Evolutionary conservation across 2,329 filamentous ascomycete species (phyloP).

Genomic region (Fusarium sp.): DNA sequence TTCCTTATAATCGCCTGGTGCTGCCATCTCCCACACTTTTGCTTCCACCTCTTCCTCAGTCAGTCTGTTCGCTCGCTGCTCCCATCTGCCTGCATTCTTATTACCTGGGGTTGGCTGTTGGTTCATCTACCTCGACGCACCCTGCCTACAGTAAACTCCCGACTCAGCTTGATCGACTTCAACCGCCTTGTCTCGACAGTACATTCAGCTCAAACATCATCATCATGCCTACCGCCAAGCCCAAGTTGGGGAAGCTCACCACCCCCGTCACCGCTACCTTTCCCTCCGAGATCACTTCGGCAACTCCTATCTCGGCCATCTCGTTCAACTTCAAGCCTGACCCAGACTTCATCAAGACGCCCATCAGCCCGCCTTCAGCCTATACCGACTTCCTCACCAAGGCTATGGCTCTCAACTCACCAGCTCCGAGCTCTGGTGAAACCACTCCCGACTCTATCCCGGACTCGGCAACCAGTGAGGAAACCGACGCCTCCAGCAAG

Average conservation of each 20-base stretch:
- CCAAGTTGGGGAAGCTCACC: conserved; percentile 71
- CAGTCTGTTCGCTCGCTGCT: conserved; percentile 46
- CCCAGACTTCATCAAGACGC: conserved; percentile 79
- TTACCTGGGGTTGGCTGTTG: conserved; percentile 39
- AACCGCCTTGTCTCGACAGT: conserved; percentile 5
- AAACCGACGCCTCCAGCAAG: conserved; percentile 68
- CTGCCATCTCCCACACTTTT: conserved; percentile 38
- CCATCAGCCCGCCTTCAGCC: conserved; percentile 89
- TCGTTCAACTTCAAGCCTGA: conserved; percentile 55
- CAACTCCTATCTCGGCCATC: conserved; percentile 72
- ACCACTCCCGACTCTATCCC: conserved; percentile 63
- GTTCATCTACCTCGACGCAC: conserved; percentile 31
- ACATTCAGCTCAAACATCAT: conserved; percentile 20
- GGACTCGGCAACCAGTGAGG: conserved; percentile 67
- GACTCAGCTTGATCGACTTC: conserved; percentile 25
- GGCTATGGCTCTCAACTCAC: conserved; percentile 80
- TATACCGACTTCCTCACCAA: conserved; percentile 92
- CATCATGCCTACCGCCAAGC: conserved; percentile 66
- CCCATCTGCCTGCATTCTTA: conserved; percentile 36
- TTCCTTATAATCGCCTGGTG: conserved; percentile 44
- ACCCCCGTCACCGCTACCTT: conserved; percentile 74
- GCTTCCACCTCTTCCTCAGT: conserved; percentile 40
- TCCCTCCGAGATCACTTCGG: conserved; percentile 70
- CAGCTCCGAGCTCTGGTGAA: conserved; percentile 66
- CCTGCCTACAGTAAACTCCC: conserved; percentile 20